These are phyloP conservation scores for Plasmodium yoelii DNA, from an alignment of 169 alveolate species.

Conservation along the genomic window DNA sequence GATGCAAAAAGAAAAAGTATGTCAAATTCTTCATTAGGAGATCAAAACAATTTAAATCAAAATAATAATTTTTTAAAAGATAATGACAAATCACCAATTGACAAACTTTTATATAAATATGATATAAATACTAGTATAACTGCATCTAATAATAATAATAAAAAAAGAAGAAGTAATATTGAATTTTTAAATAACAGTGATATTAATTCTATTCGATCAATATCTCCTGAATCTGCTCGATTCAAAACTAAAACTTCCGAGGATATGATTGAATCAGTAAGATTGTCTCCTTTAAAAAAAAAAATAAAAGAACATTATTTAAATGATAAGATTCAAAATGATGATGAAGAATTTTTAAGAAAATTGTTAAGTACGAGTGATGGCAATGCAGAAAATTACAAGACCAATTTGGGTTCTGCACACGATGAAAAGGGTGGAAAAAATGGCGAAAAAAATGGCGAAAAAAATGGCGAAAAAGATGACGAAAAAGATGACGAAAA, in stretches of 20 bases:
- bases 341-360: slow-evolving; percentile 1
- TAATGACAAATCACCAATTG: slow-evolving; percentile 46
- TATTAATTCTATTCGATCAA: not conserved
- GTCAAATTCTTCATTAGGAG: slow-evolving; percentile 5
- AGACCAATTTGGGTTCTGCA: too few relatives aligned
- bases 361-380: slow-evolving; percentile 2
- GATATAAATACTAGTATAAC: not conserved
- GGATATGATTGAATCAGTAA: slow-evolving; percentile 34
- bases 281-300: slow-evolving; percentile 40
- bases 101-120: slow-evolving; percentile 42
- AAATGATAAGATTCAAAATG: not conserved
- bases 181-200: not conserved
- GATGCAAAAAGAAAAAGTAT: slow-evolving; percentile 28
- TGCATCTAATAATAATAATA: not conserved
- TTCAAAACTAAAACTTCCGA: slow-evolving; percentile 34
- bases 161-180: not conserved
- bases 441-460: too few relatives aligned
- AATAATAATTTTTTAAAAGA: not conserved
- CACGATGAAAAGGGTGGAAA: too few relatives aligned
- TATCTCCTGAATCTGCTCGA: slow-evolving; percentile 28
- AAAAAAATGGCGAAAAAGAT: too few relatives aligned
- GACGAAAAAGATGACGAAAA: not conserved
- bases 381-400: not conserved
- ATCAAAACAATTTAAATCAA: not conserved
- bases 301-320: not conserved